Conservation (phyloP, 768 basidiomycete genomes). For the Pleurotus giganteus region DNA sequence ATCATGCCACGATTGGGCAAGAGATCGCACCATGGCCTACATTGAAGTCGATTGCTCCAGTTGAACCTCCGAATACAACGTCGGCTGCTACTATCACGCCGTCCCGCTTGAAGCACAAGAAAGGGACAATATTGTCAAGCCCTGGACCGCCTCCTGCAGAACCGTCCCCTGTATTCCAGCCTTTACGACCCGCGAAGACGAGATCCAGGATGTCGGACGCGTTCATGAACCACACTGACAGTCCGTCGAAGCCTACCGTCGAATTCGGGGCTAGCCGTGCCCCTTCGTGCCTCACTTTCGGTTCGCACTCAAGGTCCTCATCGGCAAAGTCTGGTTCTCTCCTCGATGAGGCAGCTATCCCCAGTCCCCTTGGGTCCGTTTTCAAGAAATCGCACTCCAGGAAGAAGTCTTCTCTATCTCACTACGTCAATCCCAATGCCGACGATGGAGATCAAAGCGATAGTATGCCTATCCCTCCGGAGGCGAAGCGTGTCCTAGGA, state of each 20-base stretch:
- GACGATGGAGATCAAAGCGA: constrained; percentile 15
- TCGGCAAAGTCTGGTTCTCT: constrained; percentile 19
- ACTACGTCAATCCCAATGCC: constrained; percentile 1
- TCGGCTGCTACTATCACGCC: constrained; percentile 13
- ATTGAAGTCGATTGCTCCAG: constrained; percentile 20
- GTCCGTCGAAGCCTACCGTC: constrained; percentile 22
- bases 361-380: constrained; percentile 26
- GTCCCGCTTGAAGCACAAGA: constrained; percentile 45
- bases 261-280: constrained; percentile 24
- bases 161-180: constrained; percentile 56
- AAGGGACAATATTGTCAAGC: constrained; percentile 49
- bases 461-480: constrained; percentile 40
- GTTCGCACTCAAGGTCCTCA: constrained; percentile 22
- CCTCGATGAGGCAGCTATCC: constrained; percentile 14
- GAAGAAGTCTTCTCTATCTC: constrained; percentile 23
- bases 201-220: constrained; percentile 14
- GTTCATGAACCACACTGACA: constrained; percentile 11
- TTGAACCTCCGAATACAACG: constrained; percentile 16
- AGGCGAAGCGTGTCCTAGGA: constrained; percentile 56
- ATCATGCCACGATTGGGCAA: constrained; percentile 16
- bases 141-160: constrained; percentile 45
- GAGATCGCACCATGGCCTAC: constrained; percentile 17
- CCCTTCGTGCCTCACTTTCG: constrained; percentile 40
- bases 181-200: constrained; percentile 48
- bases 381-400: constrained; percentile 32